Base-by-base conservation (phyloP, 176 grass and related monocot species). In the Paspalum vaginatum region DNA sequence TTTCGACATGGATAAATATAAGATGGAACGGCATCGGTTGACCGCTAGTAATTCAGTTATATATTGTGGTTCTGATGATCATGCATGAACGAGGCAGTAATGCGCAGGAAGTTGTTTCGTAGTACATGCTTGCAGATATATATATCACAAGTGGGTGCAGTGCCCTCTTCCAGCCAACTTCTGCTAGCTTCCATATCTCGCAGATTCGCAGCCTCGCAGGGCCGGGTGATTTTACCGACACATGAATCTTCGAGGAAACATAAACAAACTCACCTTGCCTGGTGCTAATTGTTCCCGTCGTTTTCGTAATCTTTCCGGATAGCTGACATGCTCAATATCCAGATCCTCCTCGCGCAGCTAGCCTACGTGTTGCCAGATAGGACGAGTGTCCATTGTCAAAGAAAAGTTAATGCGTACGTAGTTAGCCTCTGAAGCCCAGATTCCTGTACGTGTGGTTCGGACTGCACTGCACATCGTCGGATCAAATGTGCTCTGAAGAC, bases 301-400 rank as follows among this genome's bases (percentile, higher is more conserved):
- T n/a, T 80, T 65, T 86, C 68, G 27, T 74, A 9, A 80, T 80
- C 67, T 79, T 73, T 47, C 15, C 13, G 41, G 76, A 52, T 5
- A 80, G 20, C 1, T 22, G 51, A 55, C 26, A 10, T 40, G 42
- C 16, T 27, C 43, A 12, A 12, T 53, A 27, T 54, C 25, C 50
- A 5, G 27, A 62, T 54, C 48, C 45, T 45, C 15, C 22, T 64
- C 21, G 4, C n/a, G 14, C 44, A 4, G 32, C 21, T 26, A 48
- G 42, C 57, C 15, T 51, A 52, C 74, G 46, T 71, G 53, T 78
- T 32, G 32, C 66, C 66, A 64, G 1, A 9, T 74, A 64, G 76
- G 83, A 78, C 20, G 53, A 49, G 11, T 5, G 25, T 21, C 27
- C 32, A 2, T 52, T 65, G 47, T 65, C 25, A 64, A 38, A 37